Base-by-base conservation (phyloP, 345 rosid genomes). In the Populus ilicifolia region DNA sequence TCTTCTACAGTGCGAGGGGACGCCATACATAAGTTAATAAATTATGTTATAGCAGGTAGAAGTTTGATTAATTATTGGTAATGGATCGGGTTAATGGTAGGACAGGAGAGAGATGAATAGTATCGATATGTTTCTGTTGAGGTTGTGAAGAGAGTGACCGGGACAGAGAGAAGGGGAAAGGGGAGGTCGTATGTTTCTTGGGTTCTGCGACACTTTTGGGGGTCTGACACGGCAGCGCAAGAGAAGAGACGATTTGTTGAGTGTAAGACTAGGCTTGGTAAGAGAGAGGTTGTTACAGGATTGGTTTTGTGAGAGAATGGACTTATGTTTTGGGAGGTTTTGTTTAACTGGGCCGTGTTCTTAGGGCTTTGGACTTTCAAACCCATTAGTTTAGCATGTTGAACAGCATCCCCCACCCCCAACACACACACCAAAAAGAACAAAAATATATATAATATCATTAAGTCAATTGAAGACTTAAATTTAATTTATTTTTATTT, bases 1-100 rank as follows among this genome's bases (percentile, higher is more conserved):
- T 92, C 97, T 82, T 96, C 98, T 0, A 96, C 99, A 77, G 93
- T 86, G 80, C 97, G 98, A 77, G 97, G 97, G 76, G 81, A 78
- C 63, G 84, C 78, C 84, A 82, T 82, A 59, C 64, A 59, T 59
- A 59, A 23, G 29, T 59, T 23, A 10, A 23, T 10, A n/a, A 23
- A 59, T 59, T 23, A 59, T n/a, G 64, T 10, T 81, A 46, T 13
- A 3, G 50, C 50, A 46, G 50, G 50, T 46, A 46, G 64, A 29
- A 10, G n/a, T 23, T 59, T 59, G 25, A 4, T 8, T 41, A 46
- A 46, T 44, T 46, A 46, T 46, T 46, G 50, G 18, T 46, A 46
- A 46, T 14, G 50, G 50, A 46, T 46, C 50, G 12, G 64, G 64
- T 23, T 59, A 9, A 12, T 59, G 29, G 4, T 9, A 8, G 29